phyloP scores from a whole-genome alignment of 2,329 filamentous ascomycete species.

The Lanzia echinophila region DNA sequence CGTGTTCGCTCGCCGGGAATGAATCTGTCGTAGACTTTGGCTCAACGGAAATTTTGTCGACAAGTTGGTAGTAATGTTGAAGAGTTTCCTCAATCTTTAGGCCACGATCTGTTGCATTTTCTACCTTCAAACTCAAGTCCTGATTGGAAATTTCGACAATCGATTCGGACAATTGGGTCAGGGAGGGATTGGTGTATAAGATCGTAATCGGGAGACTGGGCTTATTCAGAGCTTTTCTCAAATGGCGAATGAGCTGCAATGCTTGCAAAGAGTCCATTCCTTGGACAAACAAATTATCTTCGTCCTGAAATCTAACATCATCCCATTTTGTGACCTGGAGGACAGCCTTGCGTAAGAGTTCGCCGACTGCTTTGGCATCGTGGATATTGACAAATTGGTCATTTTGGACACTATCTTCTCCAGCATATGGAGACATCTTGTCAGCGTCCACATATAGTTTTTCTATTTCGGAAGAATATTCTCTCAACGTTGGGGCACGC shows the following conservation, averaged over 20 bases:
- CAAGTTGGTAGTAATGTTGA: background rate
- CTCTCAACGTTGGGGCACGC: slow-evolving; percentile 23
- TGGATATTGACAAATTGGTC: background rate
- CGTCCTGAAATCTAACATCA: background rate
- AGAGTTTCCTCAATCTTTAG: background rate
- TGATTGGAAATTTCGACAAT: background rate
- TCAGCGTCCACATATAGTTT: slow-evolving; percentile 1
- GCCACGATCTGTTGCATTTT: background rate
- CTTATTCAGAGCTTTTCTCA: background rate
- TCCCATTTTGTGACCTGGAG: background rate
- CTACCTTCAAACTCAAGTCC: background rate
- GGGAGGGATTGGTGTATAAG: slow-evolving; percentile 1
- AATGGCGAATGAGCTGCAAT: background rate
- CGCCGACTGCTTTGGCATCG: background rate
- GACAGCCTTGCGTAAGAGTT: background rate
- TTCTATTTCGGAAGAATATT: slow-evolving; percentile 20
- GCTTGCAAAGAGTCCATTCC: slow-evolving; percentile 11
- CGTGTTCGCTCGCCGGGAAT: background rate
- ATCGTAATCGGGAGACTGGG: background rate
- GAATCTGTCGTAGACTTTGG: background rate
- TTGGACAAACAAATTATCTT: slow-evolving; percentile 6
- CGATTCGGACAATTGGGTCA: background rate
- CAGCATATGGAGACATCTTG: background rate
- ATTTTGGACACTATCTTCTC: background rate
- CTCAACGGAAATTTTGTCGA: background rate